phyloP scores from a whole-genome alignment of 1,284 basidiomycete species.

The Papiliotrema terrestris region DNA sequence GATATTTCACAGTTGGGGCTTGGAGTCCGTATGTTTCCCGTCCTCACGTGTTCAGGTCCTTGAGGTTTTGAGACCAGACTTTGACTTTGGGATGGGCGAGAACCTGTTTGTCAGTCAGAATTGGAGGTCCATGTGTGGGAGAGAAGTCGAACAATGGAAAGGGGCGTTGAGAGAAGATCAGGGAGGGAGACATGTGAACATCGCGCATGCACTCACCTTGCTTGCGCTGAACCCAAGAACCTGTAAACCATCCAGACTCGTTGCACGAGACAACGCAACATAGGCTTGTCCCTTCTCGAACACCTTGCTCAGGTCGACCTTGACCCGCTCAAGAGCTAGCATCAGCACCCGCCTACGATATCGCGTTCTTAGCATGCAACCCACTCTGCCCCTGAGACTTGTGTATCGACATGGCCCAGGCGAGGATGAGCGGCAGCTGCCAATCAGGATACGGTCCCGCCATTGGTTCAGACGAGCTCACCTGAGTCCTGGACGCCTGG shows the following conservation, averaged over 20 bases:
- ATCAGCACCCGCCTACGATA: not conserved
- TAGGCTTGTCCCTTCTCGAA: constrained; percentile 90
- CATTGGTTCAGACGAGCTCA: constrained; percentile 34
- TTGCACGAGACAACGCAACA: constrained; percentile 92
- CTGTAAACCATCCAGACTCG: constrained; percentile 83
- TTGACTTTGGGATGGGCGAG: constrained; percentile 59
- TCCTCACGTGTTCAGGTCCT: no score
- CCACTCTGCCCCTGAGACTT: constrained; percentile 83
- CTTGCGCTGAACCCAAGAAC: constrained; percentile 77
- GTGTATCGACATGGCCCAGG: constrained; percentile 93
- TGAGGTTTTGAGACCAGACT: constrained; percentile 21
- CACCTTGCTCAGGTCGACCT: constrained; percentile 51
- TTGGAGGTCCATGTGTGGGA: not conserved
- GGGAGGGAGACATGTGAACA: no score
- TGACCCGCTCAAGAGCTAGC: constrained; percentile 45
- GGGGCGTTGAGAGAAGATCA: no score
- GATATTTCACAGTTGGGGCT: no score
- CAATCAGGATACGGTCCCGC: constrained; percentile 15
- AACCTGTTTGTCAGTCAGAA: constrained; percentile 50
- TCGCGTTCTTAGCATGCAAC: constrained; percentile 7
- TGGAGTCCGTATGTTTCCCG: no score
- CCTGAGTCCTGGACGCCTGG: constrained; percentile 69
- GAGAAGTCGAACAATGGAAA: no score
- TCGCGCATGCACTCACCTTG: constrained; percentile 57
- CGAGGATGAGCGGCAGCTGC: constrained; percentile 74